These are phyloP conservation scores for Diaporthe sp. DNA, from an alignment of 2,329 filamentous ascomycete genomes.

Conservation along the genomic window DNA sequence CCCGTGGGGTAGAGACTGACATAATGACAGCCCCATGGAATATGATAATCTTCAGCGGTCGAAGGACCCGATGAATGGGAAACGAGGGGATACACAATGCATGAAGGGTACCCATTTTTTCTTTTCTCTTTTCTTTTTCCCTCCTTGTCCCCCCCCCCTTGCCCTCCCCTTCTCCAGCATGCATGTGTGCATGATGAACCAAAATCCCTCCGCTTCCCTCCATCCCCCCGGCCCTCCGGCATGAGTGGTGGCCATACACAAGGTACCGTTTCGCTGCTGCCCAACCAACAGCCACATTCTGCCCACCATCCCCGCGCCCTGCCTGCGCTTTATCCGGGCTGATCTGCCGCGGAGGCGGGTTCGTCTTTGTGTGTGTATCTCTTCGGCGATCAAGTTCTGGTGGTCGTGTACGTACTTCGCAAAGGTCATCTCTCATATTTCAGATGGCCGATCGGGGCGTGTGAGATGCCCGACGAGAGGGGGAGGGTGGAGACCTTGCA, in stretches of 20 bases:
- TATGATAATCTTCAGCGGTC: neutral
- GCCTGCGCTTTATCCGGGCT: neutral
- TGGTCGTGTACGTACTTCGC: no score
- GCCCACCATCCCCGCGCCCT: neutral
- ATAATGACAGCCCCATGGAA: neutral
- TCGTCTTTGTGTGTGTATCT: neutral
- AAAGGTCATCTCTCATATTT: neutral
- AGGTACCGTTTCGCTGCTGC: neutral
- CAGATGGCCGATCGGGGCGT: neutral
- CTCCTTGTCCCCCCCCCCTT: neutral
- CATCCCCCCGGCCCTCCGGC: neutral
- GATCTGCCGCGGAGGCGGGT: conserved; percentile 26
- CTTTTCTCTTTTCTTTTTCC: neutral
- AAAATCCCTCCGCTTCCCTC: neutral
- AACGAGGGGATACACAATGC: neutral
- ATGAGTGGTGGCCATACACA: neutral
- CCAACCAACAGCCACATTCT: neutral
- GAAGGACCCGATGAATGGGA: neutral
- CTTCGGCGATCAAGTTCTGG: no score
- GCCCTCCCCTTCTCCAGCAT: neutral
- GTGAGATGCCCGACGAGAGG: neutral
- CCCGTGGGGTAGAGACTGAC: conserved; percentile 21
- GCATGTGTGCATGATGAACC: conserved; percentile 3
- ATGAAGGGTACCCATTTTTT: neutral
- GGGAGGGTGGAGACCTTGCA: neutral